Conservation (phyloP, 2,329 filamentous ascomycete genomes). For the Pseudogymnoascus sp. region DNA sequence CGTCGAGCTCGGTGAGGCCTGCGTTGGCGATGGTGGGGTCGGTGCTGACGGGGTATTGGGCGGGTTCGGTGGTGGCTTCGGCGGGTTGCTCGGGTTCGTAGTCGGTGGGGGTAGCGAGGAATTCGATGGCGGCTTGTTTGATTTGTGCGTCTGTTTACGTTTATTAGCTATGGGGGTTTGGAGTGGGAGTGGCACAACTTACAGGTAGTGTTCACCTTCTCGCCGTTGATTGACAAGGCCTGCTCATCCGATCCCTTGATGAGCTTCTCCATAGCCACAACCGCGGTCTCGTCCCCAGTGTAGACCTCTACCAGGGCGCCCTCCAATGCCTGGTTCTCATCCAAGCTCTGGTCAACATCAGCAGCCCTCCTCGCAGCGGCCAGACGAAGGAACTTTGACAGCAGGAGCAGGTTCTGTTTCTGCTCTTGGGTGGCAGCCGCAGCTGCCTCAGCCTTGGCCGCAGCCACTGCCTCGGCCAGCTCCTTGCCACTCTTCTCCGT, state of each 20-base stretch:
- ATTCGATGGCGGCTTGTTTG: constrained; percentile 48
- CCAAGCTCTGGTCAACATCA: constrained; percentile 52
- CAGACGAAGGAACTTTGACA: constrained; percentile 74
- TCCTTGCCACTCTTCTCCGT: constrained; percentile 41
- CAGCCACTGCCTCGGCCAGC: constrained; percentile 42
- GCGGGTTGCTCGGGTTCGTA: constrained; percentile 25
- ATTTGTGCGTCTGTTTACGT: constrained; percentile 47
- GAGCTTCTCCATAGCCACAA: constrained; percentile 68
- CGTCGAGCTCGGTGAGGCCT: constrained; percentile 59
- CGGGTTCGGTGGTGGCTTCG: constrained; percentile 19
- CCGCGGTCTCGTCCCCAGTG: constrained; percentile 66
- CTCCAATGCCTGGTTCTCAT: constrained; percentile 76
- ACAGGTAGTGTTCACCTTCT: constrained; percentile 66
- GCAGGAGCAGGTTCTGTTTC: constrained; percentile 55
- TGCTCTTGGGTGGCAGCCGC: constrained; percentile 47
- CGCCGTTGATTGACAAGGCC: constrained; percentile 57
- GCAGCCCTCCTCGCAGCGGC: constrained; percentile 67
- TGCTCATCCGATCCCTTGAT: constrained; percentile 64
- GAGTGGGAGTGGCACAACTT: constrained; percentile 30
- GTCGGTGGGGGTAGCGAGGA: constrained; percentile 37
- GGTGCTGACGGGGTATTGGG: constrained; percentile 37
- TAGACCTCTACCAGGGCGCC: constrained; percentile 74
- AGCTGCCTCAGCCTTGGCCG: constrained; percentile 49
- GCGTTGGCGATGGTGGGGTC: constrained; percentile 64
- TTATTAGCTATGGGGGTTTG: background rate